Evolutionary conservation across 2,329 filamentous ascomycete species (phyloP).

Genomic region (Xylariaceae sp.): DNA sequence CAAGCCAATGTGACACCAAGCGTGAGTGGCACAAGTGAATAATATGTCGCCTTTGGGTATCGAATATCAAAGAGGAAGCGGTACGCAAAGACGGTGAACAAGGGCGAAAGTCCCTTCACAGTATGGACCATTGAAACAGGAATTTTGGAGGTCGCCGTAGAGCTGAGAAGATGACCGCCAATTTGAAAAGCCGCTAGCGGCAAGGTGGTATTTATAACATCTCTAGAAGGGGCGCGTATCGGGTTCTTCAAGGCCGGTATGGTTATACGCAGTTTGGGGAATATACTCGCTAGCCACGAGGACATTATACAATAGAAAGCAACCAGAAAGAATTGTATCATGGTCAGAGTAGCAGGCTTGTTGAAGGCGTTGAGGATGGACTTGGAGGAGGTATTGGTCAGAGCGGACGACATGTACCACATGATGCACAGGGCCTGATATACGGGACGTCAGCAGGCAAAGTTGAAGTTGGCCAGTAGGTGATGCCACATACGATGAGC

Average conservation of each 20-base stretch:
- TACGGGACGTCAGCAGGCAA: constrained; percentile 35
- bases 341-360: constrained; percentile 88
- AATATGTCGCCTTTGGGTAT: constrained; percentile 85
- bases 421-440: constrained; percentile 79
- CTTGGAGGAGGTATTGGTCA: constrained; percentile 98
- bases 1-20: constrained; percentile 95
- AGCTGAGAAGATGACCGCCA: constrained; percentile 89
- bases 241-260: constrained; percentile 84
- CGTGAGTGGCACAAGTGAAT: constrained; percentile 89
- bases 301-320: constrained; percentile 84
- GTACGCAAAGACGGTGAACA: constrained; percentile 95
- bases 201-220: constrained; percentile 86
- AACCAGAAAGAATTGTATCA: constrained; percentile 93
- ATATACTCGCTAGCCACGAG: constrained; percentile 74
- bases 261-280: constrained; percentile 71
- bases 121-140: constrained; percentile 97
- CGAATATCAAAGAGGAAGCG: constrained; percentile 85
- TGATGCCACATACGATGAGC: constrained; percentile 71
- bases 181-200: constrained; percentile 93
- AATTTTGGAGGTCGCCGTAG: constrained; percentile 91
- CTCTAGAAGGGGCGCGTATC: constrained; percentile 78
- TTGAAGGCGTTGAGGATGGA: constrained; percentile 91
- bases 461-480: constrained; percentile 26
- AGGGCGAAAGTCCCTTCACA: constrained; percentile 94
- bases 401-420: constrained; percentile 94